Base-by-base conservation (phyloP, 805 yeast genomes). In the Barnettozyma salicaria region DNA sequence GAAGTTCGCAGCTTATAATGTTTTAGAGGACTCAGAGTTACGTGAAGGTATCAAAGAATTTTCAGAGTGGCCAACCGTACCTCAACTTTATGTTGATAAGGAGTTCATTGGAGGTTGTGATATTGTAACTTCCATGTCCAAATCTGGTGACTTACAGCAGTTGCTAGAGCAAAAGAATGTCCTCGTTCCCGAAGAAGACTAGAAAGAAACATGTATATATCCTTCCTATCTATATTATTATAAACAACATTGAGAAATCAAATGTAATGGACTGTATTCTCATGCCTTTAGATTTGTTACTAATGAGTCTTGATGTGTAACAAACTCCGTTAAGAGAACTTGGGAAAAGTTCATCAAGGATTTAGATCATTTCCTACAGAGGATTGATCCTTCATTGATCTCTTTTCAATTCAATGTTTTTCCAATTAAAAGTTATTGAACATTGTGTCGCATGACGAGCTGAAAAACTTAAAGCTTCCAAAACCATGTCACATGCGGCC, bases 31-130 rank as follows among this genome's bases (percentile, higher is more conserved):
- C 59, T 78, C 82, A 3, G 97, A 92, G 53, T 73, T 92, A 45
- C 83, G 98, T 64, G 79, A 85, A 32, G 98, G 97, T 22, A 87
- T 92, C 54, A 92, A 92, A 65, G 98, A 92, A 59, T 92, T 76
- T 63, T 78, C 90, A 49, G 80, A 84, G 47, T 92, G 99, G 99
- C 99, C 99, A 39, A 92, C 99, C 1, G 88, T 92, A 42, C 99
- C 99, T 12, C 99, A 92, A 63, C 72, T 92, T 30, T 92, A 89
- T 56, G 87, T 92, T 11, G 74, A 80, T 49, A 79, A 80, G 48
- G 98, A 92, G 58, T 92, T 92, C 57, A 74, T 92, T 37, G 99
- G 99, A 30, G 99, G 99, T 5, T 92, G 97, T 64, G 99, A 92
- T 62, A 89, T 92, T 45, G 71, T 92, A 36, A 86, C 82, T 57